Percentiles rank a stretch among this genome's conserved stretches.
Evolutionary conservation across 2,329 filamentous ascomycete species (phyloP).

Genomic region (Cryphonectria nitschkei): DNA sequence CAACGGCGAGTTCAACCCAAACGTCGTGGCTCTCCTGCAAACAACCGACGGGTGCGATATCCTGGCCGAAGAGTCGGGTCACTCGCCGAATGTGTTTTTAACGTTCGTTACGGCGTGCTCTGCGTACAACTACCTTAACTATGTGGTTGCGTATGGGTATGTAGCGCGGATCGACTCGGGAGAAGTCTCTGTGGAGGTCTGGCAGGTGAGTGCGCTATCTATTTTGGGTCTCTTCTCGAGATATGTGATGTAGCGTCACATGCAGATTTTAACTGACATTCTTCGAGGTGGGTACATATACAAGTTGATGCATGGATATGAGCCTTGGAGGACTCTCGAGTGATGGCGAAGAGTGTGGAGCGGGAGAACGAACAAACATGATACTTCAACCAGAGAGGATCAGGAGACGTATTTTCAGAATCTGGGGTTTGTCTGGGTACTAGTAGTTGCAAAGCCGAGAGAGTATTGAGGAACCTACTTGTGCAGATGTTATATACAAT

Average conservation of each 20-base stretch:
- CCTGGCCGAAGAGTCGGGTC: conserved; percentile 42
- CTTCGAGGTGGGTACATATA: background rate
- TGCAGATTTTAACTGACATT: background rate
- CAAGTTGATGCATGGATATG: background rate
- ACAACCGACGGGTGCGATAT: conserved; percentile 44
- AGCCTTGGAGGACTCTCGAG: no score
- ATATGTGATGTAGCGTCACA: background rate
- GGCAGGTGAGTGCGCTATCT: conserved; percentile 31
- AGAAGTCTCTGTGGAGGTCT: conserved; percentile 32
- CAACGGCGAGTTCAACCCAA: conserved; percentile 43
- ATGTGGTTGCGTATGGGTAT: conserved; percentile 35
- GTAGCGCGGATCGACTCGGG: conserved; percentile 18
- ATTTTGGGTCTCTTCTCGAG: background rate
- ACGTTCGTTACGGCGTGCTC: conserved; percentile 42
- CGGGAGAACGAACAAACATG: background rate
- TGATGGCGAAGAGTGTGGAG: background rate
- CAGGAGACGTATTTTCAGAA: no score
- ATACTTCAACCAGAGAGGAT: background rate
- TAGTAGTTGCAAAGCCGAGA: no score
- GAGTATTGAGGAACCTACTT: no score
- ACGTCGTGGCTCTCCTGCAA: conserved; percentile 44
- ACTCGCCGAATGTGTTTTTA: conserved; percentile 41
- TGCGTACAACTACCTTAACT: conserved; percentile 44
- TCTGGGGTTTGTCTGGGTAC: no score
- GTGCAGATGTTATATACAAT: no score